Conservation (phyloP, 345 rosid species). For the Toxicodendron radicans region DNA sequence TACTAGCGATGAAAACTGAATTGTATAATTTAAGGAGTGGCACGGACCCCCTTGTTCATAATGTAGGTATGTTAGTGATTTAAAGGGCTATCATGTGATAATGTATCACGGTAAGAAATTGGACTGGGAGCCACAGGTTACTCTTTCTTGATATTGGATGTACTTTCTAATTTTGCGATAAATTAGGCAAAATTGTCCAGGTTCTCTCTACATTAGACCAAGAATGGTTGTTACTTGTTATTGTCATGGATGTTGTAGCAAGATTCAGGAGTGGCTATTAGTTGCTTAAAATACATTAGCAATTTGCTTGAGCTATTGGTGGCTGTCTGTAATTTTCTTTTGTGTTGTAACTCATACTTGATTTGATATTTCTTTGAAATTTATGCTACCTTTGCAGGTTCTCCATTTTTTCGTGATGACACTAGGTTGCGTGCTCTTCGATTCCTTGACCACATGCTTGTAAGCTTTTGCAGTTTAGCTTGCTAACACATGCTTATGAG, state of each 20-base stretch:
- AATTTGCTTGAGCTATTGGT: not conserved
- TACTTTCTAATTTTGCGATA: not conserved
- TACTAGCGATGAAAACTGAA: too few relatives aligned
- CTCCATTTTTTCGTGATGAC: slow-evolving; percentile 83
- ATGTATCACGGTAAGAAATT: too few relatives aligned
- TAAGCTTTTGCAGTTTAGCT: slow-evolving; percentile 45
- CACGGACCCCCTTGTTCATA: too few relatives aligned
- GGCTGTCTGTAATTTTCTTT: not conserved
- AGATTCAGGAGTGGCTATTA: not conserved
- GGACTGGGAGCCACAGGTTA: not conserved
- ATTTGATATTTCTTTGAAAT: slow-evolving; percentile 15
- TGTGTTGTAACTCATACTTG: not conserved
- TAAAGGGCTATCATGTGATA: too few relatives aligned
- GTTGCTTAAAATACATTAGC: not conserved
- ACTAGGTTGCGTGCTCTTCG: slow-evolving; percentile 98
- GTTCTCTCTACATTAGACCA: not conserved
- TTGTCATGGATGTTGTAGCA: not conserved
- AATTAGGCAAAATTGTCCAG: not conserved
- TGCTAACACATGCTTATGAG: slow-evolving; percentile 10
- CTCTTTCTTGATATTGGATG: not conserved
- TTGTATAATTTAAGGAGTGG: not conserved
- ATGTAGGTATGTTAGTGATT: too few relatives aligned
- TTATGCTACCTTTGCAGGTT: slow-evolving; percentile 51
- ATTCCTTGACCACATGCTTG: slow-evolving; percentile 98
- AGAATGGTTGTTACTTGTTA: not conserved